Evolutionary conservation across 2,329 filamentous ascomycete genomes (phyloP).

Genomic region (Cryphonectria carpinicola): DNA sequence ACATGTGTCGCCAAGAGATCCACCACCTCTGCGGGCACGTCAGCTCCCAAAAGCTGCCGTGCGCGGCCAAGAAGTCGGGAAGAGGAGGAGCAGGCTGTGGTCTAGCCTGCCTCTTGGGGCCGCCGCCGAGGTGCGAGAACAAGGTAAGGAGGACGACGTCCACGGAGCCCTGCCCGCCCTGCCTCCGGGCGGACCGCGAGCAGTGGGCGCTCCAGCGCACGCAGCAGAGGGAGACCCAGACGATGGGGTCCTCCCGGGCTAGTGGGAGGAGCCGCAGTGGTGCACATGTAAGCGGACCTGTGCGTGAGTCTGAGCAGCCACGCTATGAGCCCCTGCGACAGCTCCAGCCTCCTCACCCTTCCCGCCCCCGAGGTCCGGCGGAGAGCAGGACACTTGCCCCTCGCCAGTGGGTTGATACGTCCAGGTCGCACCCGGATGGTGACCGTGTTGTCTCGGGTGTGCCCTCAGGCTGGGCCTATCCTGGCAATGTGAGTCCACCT

Average conservation of each 20-base stretch:
- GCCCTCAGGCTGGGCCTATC: conserved; percentile 1
- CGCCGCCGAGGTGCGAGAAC: not conserved
- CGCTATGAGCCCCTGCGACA: too few species aligned
- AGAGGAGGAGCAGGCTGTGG: not conserved
- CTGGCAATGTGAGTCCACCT: not conserved
- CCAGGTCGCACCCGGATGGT: not conserved
- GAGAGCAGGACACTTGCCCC: not conserved
- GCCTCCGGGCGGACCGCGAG: not conserved
- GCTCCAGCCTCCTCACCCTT: not conserved
- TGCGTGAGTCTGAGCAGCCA: not conserved
- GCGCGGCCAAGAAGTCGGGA: not conserved
- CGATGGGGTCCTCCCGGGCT: not conserved
- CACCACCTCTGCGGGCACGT: not conserved
- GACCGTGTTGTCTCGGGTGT: not conserved
- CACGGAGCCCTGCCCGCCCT: not conserved
- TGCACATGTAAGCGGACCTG: not conserved
- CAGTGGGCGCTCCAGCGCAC: not conserved
- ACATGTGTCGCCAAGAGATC: conserved; percentile 3
- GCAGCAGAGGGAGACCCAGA: not conserved
- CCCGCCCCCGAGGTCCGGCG: not conserved
- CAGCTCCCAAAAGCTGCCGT: conserved; percentile 1
- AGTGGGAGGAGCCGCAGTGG: not conserved
- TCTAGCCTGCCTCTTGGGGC: not conserved
- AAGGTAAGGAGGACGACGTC: not conserved
- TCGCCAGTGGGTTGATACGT: conserved; percentile 8